Evolutionary conservation across 1,284 basidiomycete genomes (phyloP).

Genomic region (Jaminaea rosea): DNA sequence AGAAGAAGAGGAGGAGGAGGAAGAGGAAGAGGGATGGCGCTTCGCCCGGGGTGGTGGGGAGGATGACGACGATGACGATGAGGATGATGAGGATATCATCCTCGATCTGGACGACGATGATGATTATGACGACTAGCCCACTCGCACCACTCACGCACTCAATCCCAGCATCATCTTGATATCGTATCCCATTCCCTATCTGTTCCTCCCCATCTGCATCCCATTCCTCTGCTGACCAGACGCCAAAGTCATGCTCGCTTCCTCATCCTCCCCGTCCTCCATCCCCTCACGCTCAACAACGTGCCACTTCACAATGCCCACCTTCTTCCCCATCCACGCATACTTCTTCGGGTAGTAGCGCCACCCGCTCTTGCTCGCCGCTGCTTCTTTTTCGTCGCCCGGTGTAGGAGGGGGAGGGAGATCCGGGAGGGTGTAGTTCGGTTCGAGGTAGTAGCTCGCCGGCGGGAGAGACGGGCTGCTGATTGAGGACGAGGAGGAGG

Average conservation of each 20-base stretch:
- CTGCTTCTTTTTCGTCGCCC: not conserved
- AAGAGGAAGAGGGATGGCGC: too few species aligned
- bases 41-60: not conserved
- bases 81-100: conserved; percentile 8
- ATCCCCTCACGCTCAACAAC: not conserved
- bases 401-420: too few species aligned
- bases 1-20: conserved; percentile 1
- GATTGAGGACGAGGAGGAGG: not conserved
- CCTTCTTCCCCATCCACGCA: conserved; percentile 2
- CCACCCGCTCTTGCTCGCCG: not conserved
- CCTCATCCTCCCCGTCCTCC: not conserved
- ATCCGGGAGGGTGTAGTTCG: too few species aligned
- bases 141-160: too few species aligned
- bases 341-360: not conserved
- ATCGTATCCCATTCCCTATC: too few species aligned
- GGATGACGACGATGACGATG: conserved; percentile 12
- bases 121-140: too few species aligned
- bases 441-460: not conserved
- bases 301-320: conserved; percentile 2
- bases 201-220: too few species aligned
- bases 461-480: too few species aligned
- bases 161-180: too few species aligned
- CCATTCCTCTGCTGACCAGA: too few species aligned
- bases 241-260: too few species aligned
- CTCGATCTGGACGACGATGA: too few species aligned